These are phyloP conservation scores for Mimosa pudica DNA, from an alignment of 306 rosid genomes.

Conservation along the genomic window DNA sequence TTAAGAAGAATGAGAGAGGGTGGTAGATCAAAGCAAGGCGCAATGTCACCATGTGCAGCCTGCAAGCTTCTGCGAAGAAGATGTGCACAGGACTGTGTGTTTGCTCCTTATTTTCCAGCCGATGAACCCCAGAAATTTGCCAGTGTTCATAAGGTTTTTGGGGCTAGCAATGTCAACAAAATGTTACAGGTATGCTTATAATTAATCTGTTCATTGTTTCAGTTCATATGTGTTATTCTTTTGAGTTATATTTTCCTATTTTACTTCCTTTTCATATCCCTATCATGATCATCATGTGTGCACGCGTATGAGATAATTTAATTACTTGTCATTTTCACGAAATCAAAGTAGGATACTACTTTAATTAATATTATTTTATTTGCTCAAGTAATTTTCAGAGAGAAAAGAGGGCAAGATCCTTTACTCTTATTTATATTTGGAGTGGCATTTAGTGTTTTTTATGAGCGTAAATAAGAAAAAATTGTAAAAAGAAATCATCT, in stretches of 20 bases:
- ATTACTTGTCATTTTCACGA: constrained; percentile 34
- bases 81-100: constrained; percentile 81
- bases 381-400: constrained; percentile 30
- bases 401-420: background rate
- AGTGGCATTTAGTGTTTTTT: background rate
- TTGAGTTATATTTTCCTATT: background rate
- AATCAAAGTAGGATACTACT: background rate
- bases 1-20: constrained; percentile 64
- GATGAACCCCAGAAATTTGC: constrained; percentile 95
- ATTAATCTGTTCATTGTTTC: background rate
- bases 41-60: constrained; percentile 91
- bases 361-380: constrained; percentile 13
- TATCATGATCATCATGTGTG: constrained; percentile 19
- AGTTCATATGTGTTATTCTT: background rate
- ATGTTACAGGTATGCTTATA: constrained; percentile 72
- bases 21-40: constrained; percentile 74
- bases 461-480: background rate
- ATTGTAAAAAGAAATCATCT: background rate
- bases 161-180: constrained; percentile 98
- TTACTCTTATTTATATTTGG: background rate
- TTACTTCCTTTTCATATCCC: background rate
- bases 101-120: constrained; percentile 97
- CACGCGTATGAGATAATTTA: constrained; percentile 23
- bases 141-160: constrained; percentile 91
- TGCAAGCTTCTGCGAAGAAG: constrained; percentile 93